A percentile compares a stretch with the other conserved stretches of the same genome.
Evolutionary conservation across 352 stramenopile species (phyloP).

Genomic region (Albugo candida): DNA sequence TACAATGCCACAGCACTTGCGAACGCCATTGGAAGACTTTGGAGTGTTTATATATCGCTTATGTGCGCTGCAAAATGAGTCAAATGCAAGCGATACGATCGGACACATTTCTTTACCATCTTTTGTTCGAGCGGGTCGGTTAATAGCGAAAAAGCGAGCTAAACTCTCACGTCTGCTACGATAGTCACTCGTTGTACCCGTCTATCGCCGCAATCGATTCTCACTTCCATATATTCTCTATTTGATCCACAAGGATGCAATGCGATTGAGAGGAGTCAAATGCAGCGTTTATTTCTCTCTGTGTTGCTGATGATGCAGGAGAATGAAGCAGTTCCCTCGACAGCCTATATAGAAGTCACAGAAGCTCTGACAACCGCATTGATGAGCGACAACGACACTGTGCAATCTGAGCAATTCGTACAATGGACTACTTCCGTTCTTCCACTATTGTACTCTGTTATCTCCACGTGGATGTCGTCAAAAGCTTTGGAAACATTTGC

Average conservation of each 20-base stretch:
- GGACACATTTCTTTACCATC: too few relatives aligned
- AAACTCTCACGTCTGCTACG: neutral
- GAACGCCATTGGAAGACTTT: too few relatives aligned
- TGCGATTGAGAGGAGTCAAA: constrained; percentile 1
- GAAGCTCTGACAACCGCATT: constrained; percentile 23
- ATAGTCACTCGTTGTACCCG: constrained; percentile 44
- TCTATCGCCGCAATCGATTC: constrained; percentile 36
- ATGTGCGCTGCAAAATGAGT: too few relatives aligned
- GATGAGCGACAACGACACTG: constrained; percentile 5
- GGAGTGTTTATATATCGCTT: too few relatives aligned
- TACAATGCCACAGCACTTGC: too few relatives aligned
- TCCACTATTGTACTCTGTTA: constrained; percentile 55
- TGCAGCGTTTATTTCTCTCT: constrained; percentile 1
- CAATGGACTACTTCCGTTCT: constrained; percentile 35
- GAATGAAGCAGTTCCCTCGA: too few relatives aligned
- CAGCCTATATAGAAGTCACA: constrained; percentile 6
- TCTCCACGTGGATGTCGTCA: constrained; percentile 45
- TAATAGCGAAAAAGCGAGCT: neutral
- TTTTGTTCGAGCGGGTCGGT: too few relatives aligned
- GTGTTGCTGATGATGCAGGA: neutral
- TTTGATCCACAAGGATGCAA: constrained; percentile 16
- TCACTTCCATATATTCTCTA: constrained; percentile 27
- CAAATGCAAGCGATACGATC: too few relatives aligned
- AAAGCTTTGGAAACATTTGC: constrained; percentile 29
- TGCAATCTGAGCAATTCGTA: constrained; percentile 39